A percentile compares a stretch with the other conserved stretches of the same genome.
Evolutionary conservation across 345 rosid genomes (phyloP).

Genomic region (Dimocarpus longan): DNA sequence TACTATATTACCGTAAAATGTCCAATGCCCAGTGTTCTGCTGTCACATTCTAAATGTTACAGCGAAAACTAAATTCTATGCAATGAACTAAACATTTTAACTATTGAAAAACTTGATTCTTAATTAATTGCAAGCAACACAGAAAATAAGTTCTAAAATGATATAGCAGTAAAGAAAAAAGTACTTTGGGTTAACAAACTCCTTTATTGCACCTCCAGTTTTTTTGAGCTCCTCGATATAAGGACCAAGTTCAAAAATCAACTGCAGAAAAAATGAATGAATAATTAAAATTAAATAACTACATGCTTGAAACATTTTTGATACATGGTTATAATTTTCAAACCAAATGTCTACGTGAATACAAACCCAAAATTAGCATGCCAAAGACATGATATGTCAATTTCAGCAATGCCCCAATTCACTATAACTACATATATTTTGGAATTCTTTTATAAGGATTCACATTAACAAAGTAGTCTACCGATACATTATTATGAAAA

Average conservation of each 20-base stretch:
- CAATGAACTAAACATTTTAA: not conserved
- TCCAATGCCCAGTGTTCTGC: not conserved
- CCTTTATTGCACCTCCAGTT: constrained; percentile 94
- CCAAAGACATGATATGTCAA: not conserved
- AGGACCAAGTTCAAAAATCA: constrained; percentile 82
- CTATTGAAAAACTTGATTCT: constrained; percentile 11
- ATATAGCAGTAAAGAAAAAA: constrained; percentile 17
- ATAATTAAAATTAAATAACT: not conserved
- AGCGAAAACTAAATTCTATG: not conserved
- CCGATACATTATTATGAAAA: not conserved
- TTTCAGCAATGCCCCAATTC: constrained; percentile 1
- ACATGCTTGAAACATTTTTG: constrained; percentile 9
- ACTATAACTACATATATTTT: not conserved
- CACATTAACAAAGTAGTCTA: not conserved
- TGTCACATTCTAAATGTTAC: not conserved
- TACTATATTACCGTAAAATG: not conserved
- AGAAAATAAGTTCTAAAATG: constrained; percentile 12
- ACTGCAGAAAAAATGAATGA: constrained; percentile 42
- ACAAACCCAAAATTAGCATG: not conserved
- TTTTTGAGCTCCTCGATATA: constrained; percentile 84
- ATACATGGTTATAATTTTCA: not conserved
- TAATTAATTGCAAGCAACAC: constrained; percentile 9
- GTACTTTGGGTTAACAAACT: constrained; percentile 99
- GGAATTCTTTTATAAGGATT: not conserved
- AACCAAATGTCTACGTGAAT: constrained; percentile 4